These are phyloP conservation scores for Trichoderma virens DNA, from an alignment of 495 filamentous ascomycete species.

Conservation along the genomic window DNA sequence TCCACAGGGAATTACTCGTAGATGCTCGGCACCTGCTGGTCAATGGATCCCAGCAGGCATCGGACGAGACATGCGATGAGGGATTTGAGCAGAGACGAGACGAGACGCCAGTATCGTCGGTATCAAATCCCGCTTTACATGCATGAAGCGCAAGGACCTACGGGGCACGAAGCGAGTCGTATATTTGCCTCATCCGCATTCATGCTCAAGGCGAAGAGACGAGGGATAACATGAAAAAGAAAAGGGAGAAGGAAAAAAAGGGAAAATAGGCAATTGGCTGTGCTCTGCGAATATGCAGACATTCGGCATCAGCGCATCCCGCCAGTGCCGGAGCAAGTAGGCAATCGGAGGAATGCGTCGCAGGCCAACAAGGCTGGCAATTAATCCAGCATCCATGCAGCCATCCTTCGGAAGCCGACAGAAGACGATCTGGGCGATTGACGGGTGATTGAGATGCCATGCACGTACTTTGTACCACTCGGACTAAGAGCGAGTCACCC, in stretches of 20 bases:
- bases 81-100: not conserved
- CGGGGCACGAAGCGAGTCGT: not conserved
- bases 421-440: too few relatives aligned
- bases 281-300: not conserved
- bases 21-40: not conserved
- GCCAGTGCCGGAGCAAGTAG: not conserved
- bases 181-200: not conserved
- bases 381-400: too few relatives aligned
- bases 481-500: too few relatives aligned
- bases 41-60: not conserved
- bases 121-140: not conserved
- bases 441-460: too few relatives aligned
- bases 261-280: not conserved
- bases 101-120: not conserved
- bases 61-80: not conserved
- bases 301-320: not conserved
- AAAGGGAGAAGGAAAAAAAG: not conserved
- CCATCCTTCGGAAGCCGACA: too few relatives aligned
- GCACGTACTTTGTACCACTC: too few relatives aligned
- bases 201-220: not conserved
- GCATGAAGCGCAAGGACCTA: constrained; percentile 4
- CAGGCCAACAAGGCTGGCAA: not conserved
- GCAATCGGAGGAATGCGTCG: not conserved
- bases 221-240: too few relatives aligned
- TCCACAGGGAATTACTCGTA: too few relatives aligned